A percentile compares a stretch with the other conserved stretches of the same genome.
phyloP scores from a whole-genome alignment of 2,329 filamentous ascomycete genomes.

The Diaporthe amygdali region DNA sequence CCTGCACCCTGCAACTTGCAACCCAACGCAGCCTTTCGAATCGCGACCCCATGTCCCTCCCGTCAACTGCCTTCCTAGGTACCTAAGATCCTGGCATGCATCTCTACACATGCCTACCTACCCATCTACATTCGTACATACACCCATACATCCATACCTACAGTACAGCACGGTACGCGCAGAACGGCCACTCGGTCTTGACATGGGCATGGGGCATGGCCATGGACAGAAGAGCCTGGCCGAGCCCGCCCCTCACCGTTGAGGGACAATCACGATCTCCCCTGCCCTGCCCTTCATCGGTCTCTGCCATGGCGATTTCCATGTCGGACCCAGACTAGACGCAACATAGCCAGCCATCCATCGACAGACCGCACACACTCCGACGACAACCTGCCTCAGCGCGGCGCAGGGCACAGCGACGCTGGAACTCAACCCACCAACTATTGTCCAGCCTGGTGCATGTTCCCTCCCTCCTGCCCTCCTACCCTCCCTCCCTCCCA shows the following conservation, averaged over 20 bases:
- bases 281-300: background rate
- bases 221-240: slow-evolving; percentile 8
- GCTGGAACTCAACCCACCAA: slow-evolving; percentile 17
- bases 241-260: slow-evolving; percentile 15
- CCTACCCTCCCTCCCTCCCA: slow-evolving; percentile 8
- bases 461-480: background rate
- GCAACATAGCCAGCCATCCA: slow-evolving; percentile 12
- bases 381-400: background rate
- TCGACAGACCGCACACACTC: background rate
- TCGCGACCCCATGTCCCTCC: slow-evolving; percentile 10
- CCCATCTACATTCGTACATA: no score
- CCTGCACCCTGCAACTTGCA: background rate
- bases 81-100: slow-evolving; percentile 25
- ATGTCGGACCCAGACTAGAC: background rate
- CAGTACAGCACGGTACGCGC: background rate
- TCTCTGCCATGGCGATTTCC: slow-evolving; percentile 4
- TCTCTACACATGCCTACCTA: slow-evolving; percentile 8
- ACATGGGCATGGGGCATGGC: slow-evolving; percentile 14
- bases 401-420: background rate
- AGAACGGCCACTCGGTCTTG: background rate
- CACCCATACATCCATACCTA: no score
- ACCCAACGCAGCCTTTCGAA: slow-evolving; percentile 3
- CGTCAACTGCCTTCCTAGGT: slow-evolving; percentile 13
- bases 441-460: slow-evolving; percentile 12
- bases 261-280: slow-evolving; percentile 4